Evolutionary conservation across 306 rosid genomes (phyloP).

Genomic region (Pueraria montana): DNA sequence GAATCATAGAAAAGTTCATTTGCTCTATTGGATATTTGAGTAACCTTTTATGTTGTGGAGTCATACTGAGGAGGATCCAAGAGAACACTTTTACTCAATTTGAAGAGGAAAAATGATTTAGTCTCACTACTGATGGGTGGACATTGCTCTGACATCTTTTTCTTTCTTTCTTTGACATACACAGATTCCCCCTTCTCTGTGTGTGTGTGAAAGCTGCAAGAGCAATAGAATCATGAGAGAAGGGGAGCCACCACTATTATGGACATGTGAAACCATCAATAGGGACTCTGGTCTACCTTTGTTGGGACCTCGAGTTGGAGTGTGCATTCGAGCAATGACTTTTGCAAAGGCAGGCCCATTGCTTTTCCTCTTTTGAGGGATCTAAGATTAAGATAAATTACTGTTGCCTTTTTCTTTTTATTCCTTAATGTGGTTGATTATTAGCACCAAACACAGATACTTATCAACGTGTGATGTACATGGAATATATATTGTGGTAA

Average conservation of each 20-base stretch:
- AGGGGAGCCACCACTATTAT: conserved; percentile 77
- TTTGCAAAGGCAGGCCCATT: conserved; percentile 58
- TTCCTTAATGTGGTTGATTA: conserved; percentile 34
- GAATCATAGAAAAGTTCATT: conserved; percentile 49
- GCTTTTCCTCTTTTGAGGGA: conserved; percentile 59
- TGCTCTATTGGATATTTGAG: conserved; percentile 29
- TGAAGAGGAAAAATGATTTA: conserved; percentile 46
- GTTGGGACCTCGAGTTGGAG: conserved; percentile 59
- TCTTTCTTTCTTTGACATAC: conserved; percentile 17
- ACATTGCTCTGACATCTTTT: conserved; percentile 45
- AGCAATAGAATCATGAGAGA: conserved; percentile 63
- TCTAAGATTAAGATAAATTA: conserved; percentile 45
- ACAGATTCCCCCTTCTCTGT: conserved; percentile 32
- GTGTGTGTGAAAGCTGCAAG: conserved; percentile 45
- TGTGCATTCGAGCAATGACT: conserved; percentile 69
- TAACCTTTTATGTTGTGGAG: conserved; percentile 45
- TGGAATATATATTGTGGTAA: not conserved
- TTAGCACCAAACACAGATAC: conserved; percentile 27
- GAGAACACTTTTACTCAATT: conserved; percentile 55
- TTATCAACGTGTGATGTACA: conserved; percentile 1
- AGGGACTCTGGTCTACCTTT: conserved; percentile 55
- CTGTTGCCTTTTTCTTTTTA: conserved; percentile 31
- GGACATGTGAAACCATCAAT: conserved; percentile 74
- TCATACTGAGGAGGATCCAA: conserved; percentile 58
- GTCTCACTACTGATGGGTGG: conserved; percentile 32